A percentile compares a stretch with the other conserved stretches of the same genome.
These are phyloP conservation scores for Zarea fungicola DNA, from an alignment of 2,329 filamentous ascomycete genomes.

Conservation along the genomic window DNA sequence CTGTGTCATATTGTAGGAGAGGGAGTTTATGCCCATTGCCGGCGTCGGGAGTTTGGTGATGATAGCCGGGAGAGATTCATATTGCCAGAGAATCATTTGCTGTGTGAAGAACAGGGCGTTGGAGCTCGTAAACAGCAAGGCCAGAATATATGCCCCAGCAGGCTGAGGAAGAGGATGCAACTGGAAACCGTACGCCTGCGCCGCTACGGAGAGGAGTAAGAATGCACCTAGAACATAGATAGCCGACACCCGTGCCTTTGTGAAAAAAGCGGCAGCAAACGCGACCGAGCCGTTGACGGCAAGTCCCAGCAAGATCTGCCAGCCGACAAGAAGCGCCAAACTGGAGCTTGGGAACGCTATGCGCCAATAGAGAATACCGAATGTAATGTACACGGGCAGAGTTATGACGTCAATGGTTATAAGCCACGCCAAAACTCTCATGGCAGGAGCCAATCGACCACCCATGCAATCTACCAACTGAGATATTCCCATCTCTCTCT, in stretches of 20 bases:
- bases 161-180: neutral
- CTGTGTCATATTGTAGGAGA: conserved; percentile 20
- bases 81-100: conserved; percentile 20
- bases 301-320: conserved; percentile 43
- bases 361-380: conserved; percentile 44
- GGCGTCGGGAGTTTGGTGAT: conserved; percentile 10
- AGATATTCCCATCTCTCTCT: conserved; percentile 27
- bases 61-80: conserved; percentile 10
- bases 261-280: conserved; percentile 40
- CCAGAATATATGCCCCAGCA: neutral
- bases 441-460: conserved; percentile 26
- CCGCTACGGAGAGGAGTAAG: conserved; percentile 21
- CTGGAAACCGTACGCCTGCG: neutral
- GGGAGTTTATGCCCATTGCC: conserved; percentile 14
- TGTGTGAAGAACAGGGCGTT: conserved; percentile 21
- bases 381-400: conserved; percentile 36
- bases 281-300: conserved; percentile 59
- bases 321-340: conserved; percentile 24
- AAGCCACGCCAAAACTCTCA: conserved; percentile 22
- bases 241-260: conserved; percentile 24
- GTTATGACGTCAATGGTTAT: conserved; percentile 21
- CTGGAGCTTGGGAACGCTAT: conserved; percentile 5
- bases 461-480: conserved; percentile 38
- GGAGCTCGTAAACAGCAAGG: conserved; percentile 20
- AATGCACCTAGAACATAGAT: conserved; percentile 26